Percentiles rank a stretch among this genome's conserved stretches.
phyloP scores from a whole-genome alignment of 345 rosid genomes.

The Syzygium oleosum region DNA sequence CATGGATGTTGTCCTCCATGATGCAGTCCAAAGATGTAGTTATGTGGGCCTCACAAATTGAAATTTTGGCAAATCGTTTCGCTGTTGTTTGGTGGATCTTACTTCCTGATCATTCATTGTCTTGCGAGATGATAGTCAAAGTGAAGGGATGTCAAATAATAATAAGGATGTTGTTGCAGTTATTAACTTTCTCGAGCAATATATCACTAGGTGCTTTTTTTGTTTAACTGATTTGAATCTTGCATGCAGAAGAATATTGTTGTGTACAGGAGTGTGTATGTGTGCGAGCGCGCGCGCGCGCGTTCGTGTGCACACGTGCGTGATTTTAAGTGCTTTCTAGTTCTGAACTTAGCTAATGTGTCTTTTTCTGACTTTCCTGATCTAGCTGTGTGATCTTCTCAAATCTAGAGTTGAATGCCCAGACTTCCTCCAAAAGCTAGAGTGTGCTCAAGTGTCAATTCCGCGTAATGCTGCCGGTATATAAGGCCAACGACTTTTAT shows the following conservation, averaged over 20 bases:
- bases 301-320: too few species aligned
- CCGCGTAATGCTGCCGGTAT: constrained; percentile 18
- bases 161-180: not conserved
- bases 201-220: not conserved
- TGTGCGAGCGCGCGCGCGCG: not conserved
- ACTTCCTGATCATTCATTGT: not conserved
- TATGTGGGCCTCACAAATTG: not conserved
- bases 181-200: not conserved
- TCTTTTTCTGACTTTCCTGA: not conserved
- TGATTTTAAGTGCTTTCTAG: not conserved
- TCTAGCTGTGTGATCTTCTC: constrained; percentile 80
- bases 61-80: not conserved
- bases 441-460: constrained; percentile 41
- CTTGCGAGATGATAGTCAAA: not conserved
- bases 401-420: constrained; percentile 76
- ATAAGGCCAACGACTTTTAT: not conserved
- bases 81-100: not conserved
- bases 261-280: not conserved
- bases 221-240: not conserved
- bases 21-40: not conserved
- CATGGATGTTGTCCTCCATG: not conserved
- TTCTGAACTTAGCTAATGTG: not conserved
- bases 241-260: not conserved
- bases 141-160: not conserved
- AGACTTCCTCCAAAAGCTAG: constrained; percentile 69